phyloP scores from a whole-genome alignment of 305 asterid genomes.

The Fraxinus floribunda region DNA sequence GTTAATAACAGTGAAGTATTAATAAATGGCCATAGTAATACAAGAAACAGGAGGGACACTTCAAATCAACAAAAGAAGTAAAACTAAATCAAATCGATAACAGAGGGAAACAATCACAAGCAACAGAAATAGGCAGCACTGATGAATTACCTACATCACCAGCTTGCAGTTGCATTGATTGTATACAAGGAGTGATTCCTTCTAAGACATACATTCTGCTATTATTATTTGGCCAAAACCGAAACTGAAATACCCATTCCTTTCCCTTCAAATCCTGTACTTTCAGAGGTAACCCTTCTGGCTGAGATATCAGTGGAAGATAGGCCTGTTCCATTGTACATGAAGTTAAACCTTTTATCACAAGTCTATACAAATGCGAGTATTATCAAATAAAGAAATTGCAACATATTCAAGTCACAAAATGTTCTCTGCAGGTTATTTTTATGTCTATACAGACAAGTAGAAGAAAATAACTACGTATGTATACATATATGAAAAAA shows the following conservation, averaged over 20 bases:
- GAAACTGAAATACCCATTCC: constrained; percentile 92
- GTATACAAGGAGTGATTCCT: constrained; percentile 98
- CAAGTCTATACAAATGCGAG: constrained; percentile 17
- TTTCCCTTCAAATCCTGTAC: constrained; percentile 79
- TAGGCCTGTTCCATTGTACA: constrained; percentile 61
- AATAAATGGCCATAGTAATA: neutral
- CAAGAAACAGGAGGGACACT: constrained; percentile 1
- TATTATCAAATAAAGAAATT: constrained; percentile 10
- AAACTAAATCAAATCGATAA: constrained; percentile 6
- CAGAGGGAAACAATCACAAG: constrained; percentile 13
- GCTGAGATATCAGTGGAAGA: constrained; percentile 76
- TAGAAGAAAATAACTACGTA: constrained; percentile 13
- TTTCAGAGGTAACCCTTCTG: constrained; percentile 85
- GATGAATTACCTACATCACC: constrained; percentile 88
- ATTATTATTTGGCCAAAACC: constrained; percentile 98
- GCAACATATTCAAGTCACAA: neutral
- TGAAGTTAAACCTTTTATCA: constrained; percentile 21
- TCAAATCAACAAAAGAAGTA: constrained; percentile 19
- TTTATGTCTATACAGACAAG: neutral
- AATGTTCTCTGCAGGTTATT: neutral
- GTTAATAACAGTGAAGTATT: neutral
- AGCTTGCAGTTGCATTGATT: constrained; percentile 89
- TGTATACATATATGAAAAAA: neutral
- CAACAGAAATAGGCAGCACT: neutral
- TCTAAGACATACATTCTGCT: constrained; percentile 99